phyloP scores from a whole-genome alignment of 225 moss, liverwort and hornwort genomes.

The Pleurozium schreberi region DNA sequence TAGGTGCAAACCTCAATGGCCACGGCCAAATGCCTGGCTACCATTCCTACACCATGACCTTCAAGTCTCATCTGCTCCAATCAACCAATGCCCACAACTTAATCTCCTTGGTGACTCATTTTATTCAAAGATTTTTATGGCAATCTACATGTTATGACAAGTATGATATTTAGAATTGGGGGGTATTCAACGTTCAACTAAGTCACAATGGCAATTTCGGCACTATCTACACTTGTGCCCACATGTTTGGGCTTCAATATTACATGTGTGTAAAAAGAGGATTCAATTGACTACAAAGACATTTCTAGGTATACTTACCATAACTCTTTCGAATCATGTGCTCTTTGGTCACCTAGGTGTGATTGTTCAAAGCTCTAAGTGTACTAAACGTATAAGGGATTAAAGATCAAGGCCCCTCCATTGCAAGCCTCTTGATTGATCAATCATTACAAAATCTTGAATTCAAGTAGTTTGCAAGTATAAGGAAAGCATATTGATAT shows the following conservation, averaged over 20 bases:
- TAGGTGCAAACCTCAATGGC: slow-evolving; percentile 2
- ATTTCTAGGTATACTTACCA: neutral
- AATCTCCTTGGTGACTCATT: neutral
- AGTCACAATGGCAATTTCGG: neutral
- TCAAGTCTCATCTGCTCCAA: slow-evolving; percentile 4
- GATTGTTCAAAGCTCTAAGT: neutral
- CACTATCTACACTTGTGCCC: too few species aligned
- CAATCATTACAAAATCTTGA: neutral
- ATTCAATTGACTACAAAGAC: neutral
- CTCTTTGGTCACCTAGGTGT: neutral
- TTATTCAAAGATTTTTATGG: neutral
- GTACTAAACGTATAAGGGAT: neutral
- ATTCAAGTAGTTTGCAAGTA: neutral
- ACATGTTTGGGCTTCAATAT: neutral
- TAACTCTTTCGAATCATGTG: neutral
- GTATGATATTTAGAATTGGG: neutral
- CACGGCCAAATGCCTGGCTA: neutral
- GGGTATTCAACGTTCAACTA: neutral
- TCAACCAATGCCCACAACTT: neutral
- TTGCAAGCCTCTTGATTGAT: neutral
- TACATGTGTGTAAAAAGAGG: neutral
- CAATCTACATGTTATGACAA: neutral
- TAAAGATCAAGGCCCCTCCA: neutral
- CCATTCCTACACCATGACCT: neutral
- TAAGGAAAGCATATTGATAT: neutral